A percentile compares a stretch with the other conserved stretches of the same genome.
Evolutionary conservation across 108 stramenopile species (phyloP).

Genomic region (Skeletonema grethae): DNA sequence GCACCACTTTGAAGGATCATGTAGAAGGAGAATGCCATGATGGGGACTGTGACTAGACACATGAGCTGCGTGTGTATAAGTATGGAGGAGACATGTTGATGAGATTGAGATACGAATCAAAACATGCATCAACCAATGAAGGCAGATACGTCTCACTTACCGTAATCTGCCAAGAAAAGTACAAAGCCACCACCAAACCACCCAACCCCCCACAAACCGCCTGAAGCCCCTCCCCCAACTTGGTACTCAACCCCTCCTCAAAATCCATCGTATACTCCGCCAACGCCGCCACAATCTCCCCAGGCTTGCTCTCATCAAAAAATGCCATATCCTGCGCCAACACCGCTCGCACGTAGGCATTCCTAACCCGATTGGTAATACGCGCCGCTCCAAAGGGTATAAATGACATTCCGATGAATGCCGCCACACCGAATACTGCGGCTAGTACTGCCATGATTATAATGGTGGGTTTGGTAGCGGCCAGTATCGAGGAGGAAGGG

Average conservation of each 20-base stretch:
- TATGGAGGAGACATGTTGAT: background rate
- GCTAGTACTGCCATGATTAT: slow-evolving; percentile 21
- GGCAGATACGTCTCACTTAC: background rate
- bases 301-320: slow-evolving; percentile 40
- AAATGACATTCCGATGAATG: slow-evolving; percentile 22
- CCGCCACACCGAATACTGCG: slow-evolving; percentile 16
- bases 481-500: slow-evolving; percentile 7
- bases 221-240: slow-evolving; percentile 40
- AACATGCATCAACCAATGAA: no score
- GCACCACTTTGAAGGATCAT: slow-evolving; percentile 29
- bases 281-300: slow-evolving; percentile 30
- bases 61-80: slow-evolving; percentile 1
- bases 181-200: slow-evolving; percentile 20
- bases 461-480: background rate
- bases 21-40: slow-evolving; percentile 31
- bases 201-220: slow-evolving; percentile 20
- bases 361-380: slow-evolving; percentile 29
- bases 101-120: no score
- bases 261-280: slow-evolving; percentile 34
- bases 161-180: slow-evolving; percentile 30
- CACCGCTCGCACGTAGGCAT: slow-evolving; percentile 19
- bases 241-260: slow-evolving; percentile 38
- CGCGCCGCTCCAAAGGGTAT: slow-evolving; percentile 36
- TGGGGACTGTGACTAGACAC: slow-evolving; percentile 25
- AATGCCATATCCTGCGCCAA: slow-evolving; percentile 40